Percentiles rank a stretch among this genome's conserved stretches.
Evolutionary conservation across 441 rosid species (phyloP).

Genomic region (Pelargonium citronellum): DNA sequence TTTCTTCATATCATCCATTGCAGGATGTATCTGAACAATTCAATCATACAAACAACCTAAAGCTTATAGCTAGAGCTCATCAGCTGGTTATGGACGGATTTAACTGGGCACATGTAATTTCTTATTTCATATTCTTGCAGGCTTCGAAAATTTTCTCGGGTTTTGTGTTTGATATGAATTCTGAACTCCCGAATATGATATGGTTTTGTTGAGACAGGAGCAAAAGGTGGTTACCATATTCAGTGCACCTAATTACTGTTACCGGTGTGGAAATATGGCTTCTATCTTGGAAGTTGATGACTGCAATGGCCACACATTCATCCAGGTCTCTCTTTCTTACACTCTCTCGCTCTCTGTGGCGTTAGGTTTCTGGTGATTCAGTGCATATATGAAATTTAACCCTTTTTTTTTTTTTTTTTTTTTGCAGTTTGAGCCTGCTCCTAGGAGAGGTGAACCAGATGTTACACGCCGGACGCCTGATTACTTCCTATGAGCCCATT

Average conservation of each 20-base stretch:
- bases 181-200: background rate
- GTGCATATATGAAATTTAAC: background rate
- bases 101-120: slow-evolving; percentile 59
- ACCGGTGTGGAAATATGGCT: slow-evolving; percentile 76
- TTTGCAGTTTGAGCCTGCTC: slow-evolving; percentile 69
- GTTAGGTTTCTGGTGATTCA: background rate
- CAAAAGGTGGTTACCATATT: slow-evolving; percentile 74
- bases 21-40: slow-evolving; percentile 79
- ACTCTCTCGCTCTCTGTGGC: background rate
- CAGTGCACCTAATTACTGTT: slow-evolving; percentile 29
- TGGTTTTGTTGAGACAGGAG: slow-evolving; percentile 42
- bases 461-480: slow-evolving; percentile 65
- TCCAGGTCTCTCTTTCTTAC: slow-evolving; percentile 39
- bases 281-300: slow-evolving; percentile 70
- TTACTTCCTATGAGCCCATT: slow-evolving; percentile 47
- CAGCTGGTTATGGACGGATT: slow-evolving; percentile 81
- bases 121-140: background rate
- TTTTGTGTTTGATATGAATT: slow-evolving; percentile 4
- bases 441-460: slow-evolving; percentile 71
- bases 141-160: slow-evolving; percentile 12
- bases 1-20: background rate
- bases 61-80: slow-evolving; percentile 70
- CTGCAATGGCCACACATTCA: slow-evolving; percentile 56
- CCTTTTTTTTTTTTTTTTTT: too few species aligned
- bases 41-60: slow-evolving; percentile 56